phyloP scores from a whole-genome alignment of 495 filamentous ascomycete genomes.

The Penicillium psychrofluorescens region DNA sequence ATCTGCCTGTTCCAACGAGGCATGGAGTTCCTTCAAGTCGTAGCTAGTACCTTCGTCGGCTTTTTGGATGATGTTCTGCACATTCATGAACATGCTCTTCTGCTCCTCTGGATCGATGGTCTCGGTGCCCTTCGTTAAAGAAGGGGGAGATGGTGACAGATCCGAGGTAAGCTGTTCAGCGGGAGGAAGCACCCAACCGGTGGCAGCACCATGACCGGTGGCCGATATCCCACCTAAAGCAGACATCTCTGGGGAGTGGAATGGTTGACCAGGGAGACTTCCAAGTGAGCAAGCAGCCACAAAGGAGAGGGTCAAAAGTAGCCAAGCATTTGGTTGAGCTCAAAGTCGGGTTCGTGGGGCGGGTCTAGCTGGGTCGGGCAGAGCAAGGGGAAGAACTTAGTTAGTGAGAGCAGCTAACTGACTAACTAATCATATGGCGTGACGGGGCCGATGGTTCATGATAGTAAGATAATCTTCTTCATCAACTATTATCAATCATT shows the following conservation, averaged over 20 bases:
- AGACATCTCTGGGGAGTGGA: constrained; percentile 7
- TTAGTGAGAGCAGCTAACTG: too few relatives aligned
- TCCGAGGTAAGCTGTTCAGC: constrained; percentile 19
- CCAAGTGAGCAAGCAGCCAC: too few relatives aligned
- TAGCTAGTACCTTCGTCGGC: constrained; percentile 11
- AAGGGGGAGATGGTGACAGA: constrained; percentile 10
- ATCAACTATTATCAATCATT: too few relatives aligned
- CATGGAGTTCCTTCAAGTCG: constrained; percentile 16
- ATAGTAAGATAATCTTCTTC: too few relatives aligned
- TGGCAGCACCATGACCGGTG: constrained; percentile 3
- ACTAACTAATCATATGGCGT: too few relatives aligned
- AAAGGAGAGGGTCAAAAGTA: too few relatives aligned
- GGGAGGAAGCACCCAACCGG: constrained; percentile 18
- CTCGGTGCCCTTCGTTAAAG: constrained; percentile 8
- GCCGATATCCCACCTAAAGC: constrained; percentile 11
- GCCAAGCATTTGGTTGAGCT: too few relatives aligned
- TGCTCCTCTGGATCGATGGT: constrained; percentile 13
- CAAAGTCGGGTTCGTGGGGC: too few relatives aligned
- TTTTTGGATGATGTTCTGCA: constrained; percentile 18
- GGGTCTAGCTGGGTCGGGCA: too few relatives aligned
- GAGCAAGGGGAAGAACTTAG: too few relatives aligned
- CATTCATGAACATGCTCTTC: constrained; percentile 19
- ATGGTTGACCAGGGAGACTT: background rate
- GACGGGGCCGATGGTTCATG: too few relatives aligned
- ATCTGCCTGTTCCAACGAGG: constrained; percentile 22